phyloP scores from a whole-genome alignment of 495 filamentous ascomycete genomes.

The Xylaria nigripes region DNA sequence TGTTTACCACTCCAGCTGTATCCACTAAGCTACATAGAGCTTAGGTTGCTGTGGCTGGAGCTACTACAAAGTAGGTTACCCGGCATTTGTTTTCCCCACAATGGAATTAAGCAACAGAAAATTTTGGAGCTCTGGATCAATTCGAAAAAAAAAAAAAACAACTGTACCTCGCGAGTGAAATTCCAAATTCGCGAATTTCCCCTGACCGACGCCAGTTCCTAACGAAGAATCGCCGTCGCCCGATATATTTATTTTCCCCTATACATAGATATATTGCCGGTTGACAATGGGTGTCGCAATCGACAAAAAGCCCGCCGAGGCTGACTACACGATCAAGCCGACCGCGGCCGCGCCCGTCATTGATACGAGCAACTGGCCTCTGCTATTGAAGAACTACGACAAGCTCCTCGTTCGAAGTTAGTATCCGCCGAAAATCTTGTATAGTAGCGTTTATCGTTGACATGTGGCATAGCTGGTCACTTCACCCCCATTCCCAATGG shows the following conservation, averaged over 20 bases:
- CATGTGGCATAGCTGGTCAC: conserved; percentile 50
- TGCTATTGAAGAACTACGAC: conserved; percentile 88
- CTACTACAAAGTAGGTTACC: no score
- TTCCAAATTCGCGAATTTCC: conserved; percentile 7
- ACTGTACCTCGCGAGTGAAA: conserved; percentile 13
- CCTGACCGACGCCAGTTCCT: conserved; percentile 8
- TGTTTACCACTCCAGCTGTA: not conserved
- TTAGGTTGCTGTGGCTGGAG: conserved; percentile 14
- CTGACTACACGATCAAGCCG: conserved; percentile 82
- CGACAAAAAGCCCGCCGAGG: conserved; percentile 53
- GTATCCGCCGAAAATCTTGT: conserved; percentile 19
- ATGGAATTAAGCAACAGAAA: conserved; percentile 13
- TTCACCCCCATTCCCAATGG: conserved; percentile 91
- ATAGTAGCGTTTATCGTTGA: not conserved
- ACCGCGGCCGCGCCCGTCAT: conserved; percentile 60
- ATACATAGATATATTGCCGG: conserved; percentile 15
- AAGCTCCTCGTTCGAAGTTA: conserved; percentile 45
- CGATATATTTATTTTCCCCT: conserved; percentile 5
- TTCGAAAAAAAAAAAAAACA: conserved; percentile 9
- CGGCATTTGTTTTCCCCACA: conserved; percentile 5
- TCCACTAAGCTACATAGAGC: conserved; percentile 8
- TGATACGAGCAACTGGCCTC: conserved; percentile 75
- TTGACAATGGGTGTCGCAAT: conserved; percentile 52
- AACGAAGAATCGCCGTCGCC: conserved; percentile 14
- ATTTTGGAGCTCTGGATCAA: conserved; percentile 25